Evolutionary conservation across 495 filamentous ascomycete species (phyloP), one percentile per base, ranked within the genome.

Genomic region (Aspergillus avenaceus): DNA sequence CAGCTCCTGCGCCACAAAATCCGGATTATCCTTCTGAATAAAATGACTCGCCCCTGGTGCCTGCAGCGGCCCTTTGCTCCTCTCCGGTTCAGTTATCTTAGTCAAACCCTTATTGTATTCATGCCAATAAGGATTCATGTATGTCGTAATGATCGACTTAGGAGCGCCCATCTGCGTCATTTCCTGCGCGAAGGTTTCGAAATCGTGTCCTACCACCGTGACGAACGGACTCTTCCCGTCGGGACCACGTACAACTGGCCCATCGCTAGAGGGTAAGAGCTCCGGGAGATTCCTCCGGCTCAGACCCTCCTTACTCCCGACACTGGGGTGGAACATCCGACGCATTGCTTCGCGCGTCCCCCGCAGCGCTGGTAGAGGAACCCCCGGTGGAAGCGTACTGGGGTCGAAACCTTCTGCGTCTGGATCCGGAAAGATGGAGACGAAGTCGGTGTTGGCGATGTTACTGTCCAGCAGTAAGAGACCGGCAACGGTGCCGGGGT

Each of bases 151-250:
- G 43, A 81, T 49, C 1, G 56, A 51, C 40, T 69, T 65, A 3
- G 72, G 66, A 16, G 71, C 69, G 2, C 69, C 62, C 65, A 70
- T 65, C 4, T 55, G 52, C 9, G 26, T 21, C 9, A 50, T 73
- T 55, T 83, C 74, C 25, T 75, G 61, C 0, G 76, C 79, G 59
- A 87, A 85, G 7, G 62, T 60, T 8, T 79, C 74, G 59, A 74
- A 76, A 49, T 84, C 84, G 62, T 86, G 83, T 0, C 81, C 82
- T 2, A 84, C 74, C 2, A 85, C 78, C 4, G 69, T 78, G 38
- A 84, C 50, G 43, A 60, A 69, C 4, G 80, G 78, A 0, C 65
- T 60, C 16, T 47, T 57, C 0, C 65, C 72, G 0, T 46, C 60
- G 0, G 56, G 46, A 5, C 72, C 78, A 8, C 69, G 49, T n/a